Evolutionary conservation across 2,329 filamentous ascomycete species (phyloP), one percentile per base, ranked within the genome.

Genomic region (Fusarium sacchari): DNA sequence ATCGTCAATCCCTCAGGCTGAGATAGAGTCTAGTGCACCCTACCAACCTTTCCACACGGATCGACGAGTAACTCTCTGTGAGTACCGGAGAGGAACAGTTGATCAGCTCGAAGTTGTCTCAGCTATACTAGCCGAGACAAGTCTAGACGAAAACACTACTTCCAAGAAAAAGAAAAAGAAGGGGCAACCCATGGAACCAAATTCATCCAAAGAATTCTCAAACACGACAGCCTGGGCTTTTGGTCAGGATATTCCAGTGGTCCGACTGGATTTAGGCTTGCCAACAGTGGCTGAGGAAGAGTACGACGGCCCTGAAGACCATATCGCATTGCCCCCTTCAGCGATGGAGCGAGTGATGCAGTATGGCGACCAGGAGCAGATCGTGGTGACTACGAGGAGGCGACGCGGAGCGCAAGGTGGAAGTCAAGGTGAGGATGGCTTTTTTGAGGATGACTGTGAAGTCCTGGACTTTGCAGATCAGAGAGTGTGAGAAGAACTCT

Each of bases 11-110:
- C 90, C 90, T 2, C 89, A 92, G 73, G 94, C 94, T 11, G 95
- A 98, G 84, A 97, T 97, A 73, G 96, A 99, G 80, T 97, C 96
- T 4, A 98, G 96, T 79, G 93, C 95, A 9, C 94, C 96, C 5
- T 98, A 97, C 77, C 95, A 97, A 78, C 96, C 96, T 3, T 98
- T 98, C 84, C 96, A 98, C 80, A 96, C 95, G 0, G 95, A 98
- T 79, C 89, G 91, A 61, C 90, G 96, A 7, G 93, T 98, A 49
- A 90, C 88, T n/a, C 86, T 98, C 34, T 93, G 91, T 74, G 88
- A 94, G 46, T 93, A 92, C 79, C 82, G 79, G 40, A 72, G 77
- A 59, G 80, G 76, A 59, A 69, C 74, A 46, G 80, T 82, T 7
- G 76, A 82, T 40, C 76, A 81, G 24, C 55, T 81, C 17, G 80